Percentiles rank a stretch among this genome's conserved stretches.
Conservation (phyloP, 2,329 filamentous ascomycete species). For the Furcasterigmium furcatum region DNA sequence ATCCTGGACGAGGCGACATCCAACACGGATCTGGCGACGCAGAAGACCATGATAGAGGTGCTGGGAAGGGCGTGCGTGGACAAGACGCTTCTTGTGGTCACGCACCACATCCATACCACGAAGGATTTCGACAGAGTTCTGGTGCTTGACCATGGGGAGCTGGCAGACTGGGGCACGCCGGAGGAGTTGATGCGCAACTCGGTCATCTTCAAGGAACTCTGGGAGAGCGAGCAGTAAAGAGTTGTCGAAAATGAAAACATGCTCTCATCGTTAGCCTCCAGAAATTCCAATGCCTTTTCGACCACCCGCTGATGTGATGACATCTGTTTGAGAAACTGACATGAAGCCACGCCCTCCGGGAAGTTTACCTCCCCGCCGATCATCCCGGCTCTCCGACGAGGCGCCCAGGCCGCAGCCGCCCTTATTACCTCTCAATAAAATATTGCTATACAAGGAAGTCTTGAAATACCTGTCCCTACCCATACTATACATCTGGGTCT, state of each 20-base stretch:
- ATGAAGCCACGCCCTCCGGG: too few relatives aligned
- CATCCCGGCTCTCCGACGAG: too few relatives aligned
- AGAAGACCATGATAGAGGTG: constrained; percentile 17
- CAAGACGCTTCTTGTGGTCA: neutral
- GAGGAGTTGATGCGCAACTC: neutral
- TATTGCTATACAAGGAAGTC: too few relatives aligned
- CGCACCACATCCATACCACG: neutral
- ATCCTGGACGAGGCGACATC: constrained; percentile 28
- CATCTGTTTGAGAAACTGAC: too few relatives aligned
- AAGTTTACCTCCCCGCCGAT: too few relatives aligned
- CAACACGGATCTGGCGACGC: constrained; percentile 22
- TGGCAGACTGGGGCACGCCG: constrained; percentile 28
- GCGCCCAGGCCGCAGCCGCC: too few relatives aligned
- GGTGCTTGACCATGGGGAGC: constrained; percentile 42
- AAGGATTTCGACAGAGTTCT: constrained; percentile 36
- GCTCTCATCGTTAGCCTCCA: neutral
- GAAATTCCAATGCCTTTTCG: too few relatives aligned
- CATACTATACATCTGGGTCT: too few relatives aligned
- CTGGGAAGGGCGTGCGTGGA: constrained; percentile 7
- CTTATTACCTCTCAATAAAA: too few relatives aligned
- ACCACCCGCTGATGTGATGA: too few relatives aligned
- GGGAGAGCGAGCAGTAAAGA: neutral
- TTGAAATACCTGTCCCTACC: too few relatives aligned
- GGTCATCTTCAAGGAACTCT: neutral
- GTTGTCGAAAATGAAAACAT: neutral